Evolutionary conservation across 257 asterid genomes (phyloP).

Genomic region (Nemophila menziesii): DNA sequence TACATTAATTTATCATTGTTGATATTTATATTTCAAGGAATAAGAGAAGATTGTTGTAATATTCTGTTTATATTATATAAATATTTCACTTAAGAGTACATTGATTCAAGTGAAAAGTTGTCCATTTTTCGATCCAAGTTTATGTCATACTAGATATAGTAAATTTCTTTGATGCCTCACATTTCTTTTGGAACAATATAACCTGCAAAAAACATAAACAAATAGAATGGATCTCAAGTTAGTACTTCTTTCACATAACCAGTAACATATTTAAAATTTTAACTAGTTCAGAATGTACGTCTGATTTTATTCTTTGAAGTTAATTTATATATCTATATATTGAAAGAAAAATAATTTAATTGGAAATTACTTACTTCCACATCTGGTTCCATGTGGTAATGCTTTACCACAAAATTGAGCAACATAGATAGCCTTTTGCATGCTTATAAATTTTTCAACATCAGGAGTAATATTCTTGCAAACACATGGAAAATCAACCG

Average conservation of each 20-base stretch:
- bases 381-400: slow-evolving; percentile 39
- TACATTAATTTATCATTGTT: neutral
- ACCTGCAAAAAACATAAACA: slow-evolving; percentile 21
- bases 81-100: neutral
- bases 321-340: neutral
- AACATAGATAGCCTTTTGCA: slow-evolving; percentile 49
- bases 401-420: slow-evolving; percentile 41
- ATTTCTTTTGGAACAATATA: slow-evolving; percentile 25
- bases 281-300: no score
- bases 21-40: no score
- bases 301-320: no score
- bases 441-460: slow-evolving; percentile 36
- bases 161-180: neutral
- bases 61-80: neutral
- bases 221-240: neutral
- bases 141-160: neutral
- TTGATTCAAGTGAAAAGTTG: neutral
- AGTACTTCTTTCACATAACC: no score
- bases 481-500: slow-evolving; percentile 36
- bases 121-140: neutral
- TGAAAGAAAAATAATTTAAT: neutral
- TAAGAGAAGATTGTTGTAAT: neutral
- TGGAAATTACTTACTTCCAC: slow-evolving; percentile 35
- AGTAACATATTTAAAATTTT: neutral
- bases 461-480: slow-evolving; percentile 32